Percentiles rank a stretch among this genome's conserved stretches.
phyloP scores from a whole-genome alignment of 139 green algal genomes.

The Dunaliella primolecta region DNA sequence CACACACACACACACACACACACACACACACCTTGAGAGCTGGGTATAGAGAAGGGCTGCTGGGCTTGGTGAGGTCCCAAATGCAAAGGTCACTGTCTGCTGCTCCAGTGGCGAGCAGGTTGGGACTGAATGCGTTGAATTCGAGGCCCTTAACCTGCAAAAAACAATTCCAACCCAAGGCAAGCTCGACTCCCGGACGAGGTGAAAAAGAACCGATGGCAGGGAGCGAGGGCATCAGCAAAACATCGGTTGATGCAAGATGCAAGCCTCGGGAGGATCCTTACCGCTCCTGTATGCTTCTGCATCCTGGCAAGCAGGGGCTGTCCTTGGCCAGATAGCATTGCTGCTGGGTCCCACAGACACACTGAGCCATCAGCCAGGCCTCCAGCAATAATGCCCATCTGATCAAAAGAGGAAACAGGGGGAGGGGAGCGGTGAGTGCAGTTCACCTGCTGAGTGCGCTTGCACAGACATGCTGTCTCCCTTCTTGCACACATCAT shows the following conservation, averaged over 20 bases:
- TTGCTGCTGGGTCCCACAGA: constrained; percentile 85
- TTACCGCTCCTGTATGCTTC: constrained; percentile 78
- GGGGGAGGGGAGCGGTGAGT: too few relatives aligned
- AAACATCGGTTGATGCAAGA: neutral
- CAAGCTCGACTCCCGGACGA: neutral
- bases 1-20: too few relatives aligned
- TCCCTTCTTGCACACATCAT: too few relatives aligned
- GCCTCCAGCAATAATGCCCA: constrained; percentile 89
- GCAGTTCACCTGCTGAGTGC: too few relatives aligned
- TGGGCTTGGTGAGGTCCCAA: constrained; percentile 89
- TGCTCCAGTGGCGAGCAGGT: constrained; percentile 89
- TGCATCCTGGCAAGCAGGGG: constrained; percentile 69
- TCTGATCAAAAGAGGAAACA: too few relatives aligned
- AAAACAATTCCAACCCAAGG: too few relatives aligned
- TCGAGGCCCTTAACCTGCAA: constrained; percentile 82
- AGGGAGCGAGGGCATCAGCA: constrained; percentile 5
- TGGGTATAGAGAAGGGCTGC: constrained; percentile 64
- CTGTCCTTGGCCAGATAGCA: constrained; percentile 47
- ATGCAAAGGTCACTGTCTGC: constrained; percentile 92
- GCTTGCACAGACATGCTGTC: too few relatives aligned
- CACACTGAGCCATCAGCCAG: constrained; percentile 86
- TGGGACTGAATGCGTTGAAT: constrained; percentile 90
- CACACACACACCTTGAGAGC: constrained; percentile 41
- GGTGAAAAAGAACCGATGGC: neutral
- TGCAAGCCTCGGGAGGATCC: too few relatives aligned